Evolutionary conservation across 1,284 basidiomycete genomes (phyloP).

Genomic region (Puccinia polysora): DNA sequence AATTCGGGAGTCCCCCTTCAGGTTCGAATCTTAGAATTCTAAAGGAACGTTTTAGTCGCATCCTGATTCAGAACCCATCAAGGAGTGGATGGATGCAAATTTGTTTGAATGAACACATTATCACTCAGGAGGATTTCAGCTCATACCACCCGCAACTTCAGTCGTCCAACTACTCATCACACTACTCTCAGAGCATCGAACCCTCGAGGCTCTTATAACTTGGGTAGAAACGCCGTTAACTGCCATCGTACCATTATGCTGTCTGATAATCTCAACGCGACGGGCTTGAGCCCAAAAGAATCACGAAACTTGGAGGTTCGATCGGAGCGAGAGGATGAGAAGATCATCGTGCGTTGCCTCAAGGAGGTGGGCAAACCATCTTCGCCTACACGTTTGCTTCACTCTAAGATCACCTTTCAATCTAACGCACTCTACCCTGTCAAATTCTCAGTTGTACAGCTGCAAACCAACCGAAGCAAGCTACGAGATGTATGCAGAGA

Average conservation of each 20-base stretch:
- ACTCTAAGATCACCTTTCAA: neutral
- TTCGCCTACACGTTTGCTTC: neutral
- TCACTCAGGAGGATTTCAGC: too few species aligned
- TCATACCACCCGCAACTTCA: too few species aligned
- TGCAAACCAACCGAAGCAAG: constrained; percentile 25
- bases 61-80: too few species aligned
- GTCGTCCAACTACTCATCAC: too few species aligned
- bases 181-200: too few species aligned
- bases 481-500: constrained; percentile 44
- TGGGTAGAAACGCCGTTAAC: too few species aligned
- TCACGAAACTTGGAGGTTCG: constrained; percentile 10
- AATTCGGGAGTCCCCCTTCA: too few species aligned
- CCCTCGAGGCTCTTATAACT: too few species aligned
- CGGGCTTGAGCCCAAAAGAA: constrained; percentile 39
- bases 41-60: too few species aligned
- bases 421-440: neutral
- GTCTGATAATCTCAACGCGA: constrained; percentile 35
- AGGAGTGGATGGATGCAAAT: too few species aligned
- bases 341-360: constrained; percentile 34
- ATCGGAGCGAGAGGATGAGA: constrained; percentile 36
- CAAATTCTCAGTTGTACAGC: constrained; percentile 36
- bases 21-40: too few species aligned
- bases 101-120: too few species aligned
- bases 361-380: constrained; percentile 29
- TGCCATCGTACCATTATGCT: constrained; percentile 16